Conservation (phyloP, 306 rosid species). For the Begonia loranthoides region DNA sequence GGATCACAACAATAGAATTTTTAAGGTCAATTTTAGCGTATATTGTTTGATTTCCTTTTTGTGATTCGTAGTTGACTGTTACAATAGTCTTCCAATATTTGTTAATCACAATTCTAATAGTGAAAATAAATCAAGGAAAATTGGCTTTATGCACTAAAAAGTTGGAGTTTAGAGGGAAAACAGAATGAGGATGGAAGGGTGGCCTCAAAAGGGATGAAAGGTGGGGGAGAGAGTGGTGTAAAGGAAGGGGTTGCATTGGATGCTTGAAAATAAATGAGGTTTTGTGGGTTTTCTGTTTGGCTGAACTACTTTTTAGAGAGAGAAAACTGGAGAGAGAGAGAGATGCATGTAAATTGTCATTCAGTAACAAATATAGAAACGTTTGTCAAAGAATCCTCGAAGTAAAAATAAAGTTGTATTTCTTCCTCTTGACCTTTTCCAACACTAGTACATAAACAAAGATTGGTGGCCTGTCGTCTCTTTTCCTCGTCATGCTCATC, state of each 20-base stretch:
- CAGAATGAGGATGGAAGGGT: too few species aligned
- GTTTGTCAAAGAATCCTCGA: constrained; percentile 85
- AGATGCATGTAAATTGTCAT: constrained; percentile 70
- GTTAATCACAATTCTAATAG: too few species aligned
- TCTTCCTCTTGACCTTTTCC: constrained; percentile 40
- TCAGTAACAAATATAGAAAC: constrained; percentile 44
- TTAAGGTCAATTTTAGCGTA: too few species aligned
- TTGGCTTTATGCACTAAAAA: too few species aligned
- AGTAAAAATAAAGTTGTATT: constrained; percentile 15
- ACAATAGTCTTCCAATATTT: too few species aligned
- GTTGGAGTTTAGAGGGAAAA: too few species aligned
- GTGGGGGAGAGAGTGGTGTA: constrained; percentile 12
- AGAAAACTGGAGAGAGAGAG: constrained; percentile 10
- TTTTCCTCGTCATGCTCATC: constrained; percentile 47
- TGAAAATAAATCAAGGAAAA: too few species aligned
- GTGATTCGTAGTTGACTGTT: too few species aligned
- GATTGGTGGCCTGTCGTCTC: constrained; percentile 26
- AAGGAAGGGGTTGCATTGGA: constrained; percentile 61
- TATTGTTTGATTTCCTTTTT: too few species aligned
- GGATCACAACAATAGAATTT: too few species aligned
- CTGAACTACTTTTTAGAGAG: constrained; percentile 28
- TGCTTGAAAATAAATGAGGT: constrained; percentile 56
- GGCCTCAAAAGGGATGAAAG: constrained; percentile 92
- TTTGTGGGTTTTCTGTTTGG: constrained; percentile 75
- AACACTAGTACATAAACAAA: constrained; percentile 36